Evolutionary conservation across 2,329 filamentous ascomycete genomes (phyloP).

Genomic region (Colletotrichum higginsianum): DNA sequence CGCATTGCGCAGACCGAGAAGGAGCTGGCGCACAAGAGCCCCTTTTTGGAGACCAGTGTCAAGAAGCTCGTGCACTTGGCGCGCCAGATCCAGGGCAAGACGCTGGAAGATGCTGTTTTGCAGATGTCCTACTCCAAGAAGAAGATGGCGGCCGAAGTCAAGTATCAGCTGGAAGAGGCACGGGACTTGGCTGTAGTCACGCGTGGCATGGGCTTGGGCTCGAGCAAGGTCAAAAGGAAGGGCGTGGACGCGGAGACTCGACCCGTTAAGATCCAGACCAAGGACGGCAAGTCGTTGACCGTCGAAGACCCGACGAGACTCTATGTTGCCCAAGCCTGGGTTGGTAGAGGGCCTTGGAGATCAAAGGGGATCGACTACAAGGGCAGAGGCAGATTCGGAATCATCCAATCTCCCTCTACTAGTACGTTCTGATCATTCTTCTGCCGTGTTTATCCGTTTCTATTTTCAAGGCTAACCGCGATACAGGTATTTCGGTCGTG

Average conservation of each 20-base stretch:
- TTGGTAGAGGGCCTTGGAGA: conserved; percentile 80
- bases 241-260: conserved; percentile 49
- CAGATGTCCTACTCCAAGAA: conserved; percentile 98
- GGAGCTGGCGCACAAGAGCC: conserved; percentile 71
- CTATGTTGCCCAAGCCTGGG: conserved; percentile 95
- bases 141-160: conserved; percentile 86
- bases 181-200: conserved; percentile 84
- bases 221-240: conserved; percentile 54
- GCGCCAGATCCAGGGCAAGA: conserved; percentile 92
- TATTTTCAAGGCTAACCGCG: neutral
- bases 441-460: neutral
- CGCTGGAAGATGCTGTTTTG: conserved; percentile 90
- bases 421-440: conserved; percentile 67
- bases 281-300: conserved; percentile 80
- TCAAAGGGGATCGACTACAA: conserved; percentile 76
- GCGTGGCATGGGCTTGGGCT: conserved; percentile 85
- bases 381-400: conserved; percentile 79
- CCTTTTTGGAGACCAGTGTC: conserved; percentile 84
- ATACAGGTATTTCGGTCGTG: conserved; percentile 80
- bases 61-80: conserved; percentile 94
- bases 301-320: conserved; percentile 84
- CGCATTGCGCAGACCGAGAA: conserved; percentile 77
- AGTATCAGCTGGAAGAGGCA: conserved; percentile 84
- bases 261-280: conserved; percentile 74
- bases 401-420: conserved; percentile 80